These are phyloP conservation scores for Chytriomyces sp. DNA, from an alignment of 192 early-diverging fungal species.

Conservation along the genomic window DNA sequence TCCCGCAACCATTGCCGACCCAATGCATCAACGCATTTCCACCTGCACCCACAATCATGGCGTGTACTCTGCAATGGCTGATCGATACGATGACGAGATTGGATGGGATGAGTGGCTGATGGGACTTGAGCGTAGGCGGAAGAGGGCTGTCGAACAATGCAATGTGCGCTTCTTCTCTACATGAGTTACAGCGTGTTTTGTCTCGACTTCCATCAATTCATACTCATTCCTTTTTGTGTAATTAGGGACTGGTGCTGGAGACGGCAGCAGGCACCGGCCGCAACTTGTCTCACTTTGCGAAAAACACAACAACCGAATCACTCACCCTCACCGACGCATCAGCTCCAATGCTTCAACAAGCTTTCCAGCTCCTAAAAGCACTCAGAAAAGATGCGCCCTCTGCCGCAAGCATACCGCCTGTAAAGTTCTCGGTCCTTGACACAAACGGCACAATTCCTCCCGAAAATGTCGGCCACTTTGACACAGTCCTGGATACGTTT, in stretches of 20 bases:
- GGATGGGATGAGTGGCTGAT: slow-evolving; percentile 65
- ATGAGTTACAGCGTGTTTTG: neutral
- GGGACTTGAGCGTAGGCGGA: slow-evolving; percentile 58
- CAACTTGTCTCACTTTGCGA: slow-evolving; percentile 61
- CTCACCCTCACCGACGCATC: slow-evolving; percentile 61
- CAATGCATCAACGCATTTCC: slow-evolving; percentile 21
- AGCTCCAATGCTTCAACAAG: slow-evolving; percentile 57
- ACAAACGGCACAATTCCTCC: slow-evolving; percentile 47
- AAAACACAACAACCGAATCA: slow-evolving; percentile 39
- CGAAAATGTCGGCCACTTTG: slow-evolving; percentile 42
- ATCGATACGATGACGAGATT: slow-evolving; percentile 62
- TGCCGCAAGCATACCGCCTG: slow-evolving; percentile 16
- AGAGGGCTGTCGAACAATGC: slow-evolving; percentile 52
- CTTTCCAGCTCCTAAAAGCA: slow-evolving; percentile 30
- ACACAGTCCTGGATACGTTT: slow-evolving; percentile 73
- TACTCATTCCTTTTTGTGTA: no score
- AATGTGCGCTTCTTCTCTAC: slow-evolving; percentile 37
- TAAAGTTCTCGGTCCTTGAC: slow-evolving; percentile 32
- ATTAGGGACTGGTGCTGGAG: slow-evolving; percentile 64
- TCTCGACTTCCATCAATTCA: neutral
- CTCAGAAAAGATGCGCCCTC: neutral
- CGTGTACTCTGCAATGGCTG: slow-evolving; percentile 59
- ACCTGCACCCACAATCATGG: neutral
- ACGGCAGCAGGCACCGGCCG: slow-evolving; percentile 69
- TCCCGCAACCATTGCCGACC: slow-evolving; percentile 32